Percentiles rank a stretch among this genome's conserved stretches.
phyloP scores from a whole-genome alignment of 441 rosid species.

The Eruca vesicaria region DNA sequence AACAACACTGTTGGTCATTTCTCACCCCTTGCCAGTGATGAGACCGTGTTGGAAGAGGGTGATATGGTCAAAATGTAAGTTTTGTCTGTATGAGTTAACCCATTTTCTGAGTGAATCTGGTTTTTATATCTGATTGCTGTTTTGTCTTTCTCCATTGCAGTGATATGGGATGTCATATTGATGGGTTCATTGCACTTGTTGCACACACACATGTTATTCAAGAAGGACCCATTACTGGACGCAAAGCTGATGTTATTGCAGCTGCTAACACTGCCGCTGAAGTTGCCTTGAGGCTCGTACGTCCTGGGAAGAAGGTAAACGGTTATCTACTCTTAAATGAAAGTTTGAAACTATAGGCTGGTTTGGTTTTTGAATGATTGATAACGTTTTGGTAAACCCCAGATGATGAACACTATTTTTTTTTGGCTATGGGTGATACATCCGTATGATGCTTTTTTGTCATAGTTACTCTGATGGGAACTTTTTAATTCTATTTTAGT shows the following conservation, averaged over 20 bases:
- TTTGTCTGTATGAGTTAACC: not conserved
- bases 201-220: slow-evolving; percentile 86
- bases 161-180: slow-evolving; percentile 97
- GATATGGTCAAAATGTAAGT: slow-evolving; percentile 86
- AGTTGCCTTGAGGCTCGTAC: slow-evolving; percentile 96
- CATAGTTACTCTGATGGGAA: slow-evolving; percentile 75
- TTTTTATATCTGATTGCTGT: not conserved
- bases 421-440: slow-evolving; percentile 45
- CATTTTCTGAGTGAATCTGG: not conserved
- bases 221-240: slow-evolving; percentile 67
- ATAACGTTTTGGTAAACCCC: slow-evolving; percentile 29
- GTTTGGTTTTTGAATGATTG: not conserved
- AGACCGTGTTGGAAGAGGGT: slow-evolving; percentile 75
- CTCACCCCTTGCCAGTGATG: slow-evolving; percentile 89
- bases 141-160: slow-evolving; percentile 34
- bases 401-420: slow-evolving; percentile 41
- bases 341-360: not conserved
- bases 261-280: slow-evolving; percentile 97
- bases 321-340: not conserved
- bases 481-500: not conserved
- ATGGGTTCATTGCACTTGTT: slow-evolving; percentile 94
- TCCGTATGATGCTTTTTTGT: slow-evolving; percentile 56
- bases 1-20: slow-evolving; percentile 86
- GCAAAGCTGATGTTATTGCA: slow-evolving; percentile 87
- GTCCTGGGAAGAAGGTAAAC: slow-evolving; percentile 90